Conservation (phyloP, 164 flowering plant species). For the Nymphaea colorata region DNA sequence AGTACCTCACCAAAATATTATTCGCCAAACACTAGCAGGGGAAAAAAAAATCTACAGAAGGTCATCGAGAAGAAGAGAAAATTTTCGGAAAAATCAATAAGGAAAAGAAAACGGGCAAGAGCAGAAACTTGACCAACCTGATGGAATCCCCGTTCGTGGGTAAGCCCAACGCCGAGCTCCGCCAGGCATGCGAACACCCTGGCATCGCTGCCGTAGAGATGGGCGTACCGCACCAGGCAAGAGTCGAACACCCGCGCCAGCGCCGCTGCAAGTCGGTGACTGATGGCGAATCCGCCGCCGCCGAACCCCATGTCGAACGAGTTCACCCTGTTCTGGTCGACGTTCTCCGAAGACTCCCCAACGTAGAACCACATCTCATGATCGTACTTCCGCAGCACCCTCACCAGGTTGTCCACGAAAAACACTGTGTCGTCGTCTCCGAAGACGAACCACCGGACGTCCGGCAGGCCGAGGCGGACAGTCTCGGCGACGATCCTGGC, state of each 20-base stretch:
- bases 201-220: conserved; percentile 78
- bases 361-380: conserved; percentile 53
- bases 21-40: too few species aligned
- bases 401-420: conserved; percentile 52
- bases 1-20: too few species aligned
- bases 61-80: too few species aligned
- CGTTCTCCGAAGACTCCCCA: conserved; percentile 60
- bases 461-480: conserved; percentile 19
- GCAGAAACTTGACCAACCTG: conserved; percentile 36
- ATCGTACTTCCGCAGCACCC: conserved; percentile 53
- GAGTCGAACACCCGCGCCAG: conserved; percentile 60
- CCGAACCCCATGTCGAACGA: conserved; percentile 87
- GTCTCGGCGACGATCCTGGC: conserved; percentile 52
- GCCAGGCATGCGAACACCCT: conserved; percentile 65
- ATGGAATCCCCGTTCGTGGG: conserved; percentile 87
- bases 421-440: conserved; percentile 90
- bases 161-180: conserved; percentile 77
- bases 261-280: conserved; percentile 48
- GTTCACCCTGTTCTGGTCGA: conserved; percentile 44
- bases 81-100: background rate
- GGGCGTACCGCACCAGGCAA: conserved; percentile 57
- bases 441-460: conserved; percentile 70
- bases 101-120: background rate
- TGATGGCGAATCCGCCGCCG: conserved; percentile 84
- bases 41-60: too few species aligned